Evolutionary conservation across 495 filamentous ascomycete species (phyloP), one percentile per base, ranked within the genome.

Genomic region (Entonaema liquescens): DNA sequence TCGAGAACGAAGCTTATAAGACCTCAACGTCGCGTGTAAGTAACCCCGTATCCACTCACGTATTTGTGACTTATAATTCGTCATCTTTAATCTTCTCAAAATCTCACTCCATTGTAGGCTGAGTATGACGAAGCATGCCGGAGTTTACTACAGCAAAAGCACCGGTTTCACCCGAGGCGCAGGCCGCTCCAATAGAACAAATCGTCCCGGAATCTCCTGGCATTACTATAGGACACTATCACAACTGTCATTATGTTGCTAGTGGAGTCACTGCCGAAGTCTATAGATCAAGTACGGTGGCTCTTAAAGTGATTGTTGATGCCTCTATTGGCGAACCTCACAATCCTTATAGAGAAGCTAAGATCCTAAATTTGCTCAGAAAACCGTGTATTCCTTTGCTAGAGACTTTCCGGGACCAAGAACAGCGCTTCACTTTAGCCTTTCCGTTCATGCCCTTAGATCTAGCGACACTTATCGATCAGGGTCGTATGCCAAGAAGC

Each of bases 271-370:
- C 93, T 74, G 95, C 95, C 26, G 87, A 87, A 36, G 89, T 99
- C 53, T 98, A 95, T 81, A 70, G 78, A 58, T 78, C 78, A 71
- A 54, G 80, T 44, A 52, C 88, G 8, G 83, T 90, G 7, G 95
- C 95, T n/a, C 80, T 99, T 28, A 99, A 99, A 78, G 88, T 97
- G 47, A 97, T 94, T 12, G 88, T 85, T 12, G 92, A 93, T 15
- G 89, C 90, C 56, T 75, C 83, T 19, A 86, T 90, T 81, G 85
- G 86, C 29, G 87, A 91, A 13, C 95, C 95, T 19, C 95, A 99
- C 80, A 86, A 94, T 77, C 89, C 91, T 2, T 78, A 83, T 21
- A 88, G 90, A 29, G 95, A 99, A 81, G 89, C 87, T 42, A 88
- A 89, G 55, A 88, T 98, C 44, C 83, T 98, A 11, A 75, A 75